Conservation (phyloP, 176 grass and related monocot species). For the Leersia perrieri region DNA sequence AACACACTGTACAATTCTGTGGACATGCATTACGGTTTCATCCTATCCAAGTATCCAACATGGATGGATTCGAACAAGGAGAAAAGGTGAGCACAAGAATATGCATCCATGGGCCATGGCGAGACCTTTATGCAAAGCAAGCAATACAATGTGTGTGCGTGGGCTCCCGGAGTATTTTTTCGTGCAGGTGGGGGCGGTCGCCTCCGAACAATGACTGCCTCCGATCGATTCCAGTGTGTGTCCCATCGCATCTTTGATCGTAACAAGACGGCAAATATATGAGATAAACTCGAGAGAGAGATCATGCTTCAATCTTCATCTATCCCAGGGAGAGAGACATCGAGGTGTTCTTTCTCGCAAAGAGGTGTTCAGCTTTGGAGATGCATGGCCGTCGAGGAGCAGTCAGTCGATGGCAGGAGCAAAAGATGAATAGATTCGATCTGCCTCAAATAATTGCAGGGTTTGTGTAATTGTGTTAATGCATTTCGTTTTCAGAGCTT, state of each 20-base stretch:
- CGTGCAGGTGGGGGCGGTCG: background rate
- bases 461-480: background rate
- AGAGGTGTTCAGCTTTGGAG: conserved; percentile 5
- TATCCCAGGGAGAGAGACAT: background rate
- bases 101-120: background rate
- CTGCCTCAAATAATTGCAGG: conserved; percentile 28
- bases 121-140: conserved; percentile 3
- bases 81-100: conserved; percentile 16
- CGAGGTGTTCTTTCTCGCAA: background rate
- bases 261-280: background rate
- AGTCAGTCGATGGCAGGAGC: background rate
- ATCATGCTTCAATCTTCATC: background rate
- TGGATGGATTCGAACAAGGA: conserved; percentile 27
- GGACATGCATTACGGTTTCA: background rate
- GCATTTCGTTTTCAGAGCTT: background rate
- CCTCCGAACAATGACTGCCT: background rate
- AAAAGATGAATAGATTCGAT: conserved; percentile 3
- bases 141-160: background rate
- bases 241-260: background rate
- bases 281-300: background rate
- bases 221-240: background rate
- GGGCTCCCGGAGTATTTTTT: background rate
- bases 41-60: background rate
- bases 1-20: background rate
- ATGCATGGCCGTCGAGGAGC: background rate